Conservation (phyloP, 2,329 filamentous ascomycete species). For the Penicillium olsonii region DNA sequence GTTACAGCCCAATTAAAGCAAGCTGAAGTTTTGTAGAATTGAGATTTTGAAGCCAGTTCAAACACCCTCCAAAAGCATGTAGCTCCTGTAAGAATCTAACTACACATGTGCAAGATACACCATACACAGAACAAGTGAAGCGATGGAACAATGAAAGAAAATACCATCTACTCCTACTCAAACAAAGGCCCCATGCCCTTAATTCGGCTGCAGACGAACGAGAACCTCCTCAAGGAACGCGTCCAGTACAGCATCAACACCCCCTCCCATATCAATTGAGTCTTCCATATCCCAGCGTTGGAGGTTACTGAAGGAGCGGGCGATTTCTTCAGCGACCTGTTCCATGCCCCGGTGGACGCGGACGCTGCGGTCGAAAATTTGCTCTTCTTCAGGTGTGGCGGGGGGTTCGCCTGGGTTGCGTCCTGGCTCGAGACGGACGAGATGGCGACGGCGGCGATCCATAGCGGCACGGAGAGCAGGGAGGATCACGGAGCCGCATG, state of each 20-base stretch:
- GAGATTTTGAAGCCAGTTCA: too few relatives aligned
- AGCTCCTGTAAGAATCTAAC: not conserved
- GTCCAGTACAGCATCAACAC: conserved; percentile 85
- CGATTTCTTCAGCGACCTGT: conserved; percentile 73
- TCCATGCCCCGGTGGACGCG: conserved; percentile 24
- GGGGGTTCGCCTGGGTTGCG: conserved; percentile 23
- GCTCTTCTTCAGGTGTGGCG: conserved; percentile 20
- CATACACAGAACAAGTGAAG: not conserved
- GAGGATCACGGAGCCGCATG: conserved; percentile 66
- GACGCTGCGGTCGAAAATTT: conserved; percentile 22
- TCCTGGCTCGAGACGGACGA: conserved; percentile 45
- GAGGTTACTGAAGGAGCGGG: conserved; percentile 82
- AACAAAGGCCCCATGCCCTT: not conserved
- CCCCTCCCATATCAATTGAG: conserved; percentile 90
- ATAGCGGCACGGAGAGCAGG: conserved; percentile 90
- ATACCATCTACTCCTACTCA: conserved; percentile 1
- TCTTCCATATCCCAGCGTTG: conserved; percentile 83
- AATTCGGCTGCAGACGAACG: conserved; percentile 73
- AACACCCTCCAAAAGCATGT: not conserved
- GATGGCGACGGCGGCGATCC: conserved; percentile 68
- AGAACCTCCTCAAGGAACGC: conserved; percentile 92
- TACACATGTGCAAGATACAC: conserved; percentile 1
- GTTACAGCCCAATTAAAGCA: too few relatives aligned
- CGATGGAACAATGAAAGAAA: not conserved
- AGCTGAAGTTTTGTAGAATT: too few relatives aligned